Evolutionary conservation across 768 basidiomycete genomes (phyloP), one percentile per base, ranked within the genome.

Genomic region (Xerocomellus amylosporus): DNA sequence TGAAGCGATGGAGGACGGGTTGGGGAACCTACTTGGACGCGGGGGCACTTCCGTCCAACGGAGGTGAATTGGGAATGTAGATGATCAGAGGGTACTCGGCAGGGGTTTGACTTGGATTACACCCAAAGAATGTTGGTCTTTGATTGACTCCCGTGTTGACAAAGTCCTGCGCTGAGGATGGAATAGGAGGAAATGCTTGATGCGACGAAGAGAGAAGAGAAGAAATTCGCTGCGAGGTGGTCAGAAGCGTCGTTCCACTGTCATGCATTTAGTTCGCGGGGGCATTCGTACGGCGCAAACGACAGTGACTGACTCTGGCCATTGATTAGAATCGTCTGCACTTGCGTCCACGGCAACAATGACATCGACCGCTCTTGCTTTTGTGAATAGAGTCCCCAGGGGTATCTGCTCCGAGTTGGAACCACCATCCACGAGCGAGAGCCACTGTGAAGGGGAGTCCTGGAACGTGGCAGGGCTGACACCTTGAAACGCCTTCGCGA

Each of bases 61-160:
- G 86, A n/a, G 89, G 87, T 30, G 87, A 78, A 65, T 87, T 89
- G 7, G 91, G 90, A 8, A 92, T 74, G 62, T 88, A 90, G 40
- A 92, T 79, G 38, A 92, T 70, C 19, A 92, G 59, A 0, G 89
- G 89, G 57, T 78, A 87, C 53, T 81, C 79, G 2, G 81, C 70
- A 14, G 84, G 78, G 5, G 26, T 67, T 43, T 77, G 65, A 4
- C 50, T 64, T 15, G 84, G 79, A 61, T 86, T 72, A 64, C 90
- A 92, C 4, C 90, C 91, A 71, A 90, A 92, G 73, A 93, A 90
- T 0, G 87, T 87, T 3, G 88, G 82, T 26, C 85, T 80, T 42
- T 71, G 73, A 62, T 85, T 88, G 1, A 89, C 77, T 34, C 87
- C 86, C 5, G 78, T 79, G 2, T 71, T 66, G 34, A 86, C 64